These are phyloP conservation scores for Skeletonema menzelii DNA, from an alignment of 108 stramenopile genomes.

Conservation along the genomic window DNA sequence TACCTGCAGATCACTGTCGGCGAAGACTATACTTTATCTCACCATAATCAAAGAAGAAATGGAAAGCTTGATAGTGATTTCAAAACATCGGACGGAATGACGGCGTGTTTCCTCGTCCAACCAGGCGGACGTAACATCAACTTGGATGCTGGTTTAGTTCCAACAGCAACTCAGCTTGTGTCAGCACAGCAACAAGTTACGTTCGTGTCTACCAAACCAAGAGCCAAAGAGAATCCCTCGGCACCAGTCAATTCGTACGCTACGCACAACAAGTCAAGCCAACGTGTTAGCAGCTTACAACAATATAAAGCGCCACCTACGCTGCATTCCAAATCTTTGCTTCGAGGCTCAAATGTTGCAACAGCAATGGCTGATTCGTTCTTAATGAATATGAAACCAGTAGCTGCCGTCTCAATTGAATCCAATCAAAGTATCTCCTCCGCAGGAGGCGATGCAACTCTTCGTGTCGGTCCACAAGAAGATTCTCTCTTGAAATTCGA, in stretches of 20 bases:
- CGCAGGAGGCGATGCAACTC: neutral
- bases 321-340: conserved; percentile 12
- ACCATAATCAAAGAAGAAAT: neutral
- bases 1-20: neutral
- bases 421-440: neutral
- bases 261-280: neutral
- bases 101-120: neutral
- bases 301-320: neutral
- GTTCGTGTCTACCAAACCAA: neutral
- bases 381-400: conserved; percentile 16
- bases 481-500: conserved; percentile 31
- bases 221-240: too few species aligned
- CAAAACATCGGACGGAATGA: neutral
- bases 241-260: neutral
- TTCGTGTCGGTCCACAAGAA: conserved; percentile 7
- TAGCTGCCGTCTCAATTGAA: conserved; percentile 19
- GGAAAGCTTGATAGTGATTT: neutral
- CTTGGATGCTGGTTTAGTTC: neutral
- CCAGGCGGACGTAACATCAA: neutral
- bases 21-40: neutral
- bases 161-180: neutral
- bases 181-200: neutral
- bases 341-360: conserved; percentile 7
- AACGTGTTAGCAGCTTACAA: neutral
- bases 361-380: neutral